These are phyloP conservation scores for Exophiala aquamarina DNA, from an alignment of 2,329 filamentous ascomycete species.

Conservation along the genomic window DNA sequence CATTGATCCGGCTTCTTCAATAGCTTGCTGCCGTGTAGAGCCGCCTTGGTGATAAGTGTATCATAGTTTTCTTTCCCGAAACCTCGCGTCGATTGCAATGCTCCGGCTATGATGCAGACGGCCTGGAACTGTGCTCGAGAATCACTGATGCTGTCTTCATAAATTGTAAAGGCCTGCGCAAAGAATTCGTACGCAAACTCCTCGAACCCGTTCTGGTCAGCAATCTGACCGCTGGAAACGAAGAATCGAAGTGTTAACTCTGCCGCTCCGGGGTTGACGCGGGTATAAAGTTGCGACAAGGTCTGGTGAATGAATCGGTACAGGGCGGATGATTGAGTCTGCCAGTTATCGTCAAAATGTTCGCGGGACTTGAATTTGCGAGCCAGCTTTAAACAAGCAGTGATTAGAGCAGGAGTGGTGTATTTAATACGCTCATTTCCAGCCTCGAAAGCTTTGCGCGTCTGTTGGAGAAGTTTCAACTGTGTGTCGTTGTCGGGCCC, in stretches of 20 bases:
- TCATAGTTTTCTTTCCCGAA: slow-evolving; percentile 98
- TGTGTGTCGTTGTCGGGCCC: slow-evolving; percentile 88
- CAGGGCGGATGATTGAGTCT: slow-evolving; percentile 71
- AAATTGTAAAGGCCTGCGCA: slow-evolving; percentile 95
- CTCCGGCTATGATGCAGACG: slow-evolving; percentile 88
- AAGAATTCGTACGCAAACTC: slow-evolving; percentile 98
- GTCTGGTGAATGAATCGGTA: slow-evolving; percentile 95
- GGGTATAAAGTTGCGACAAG: slow-evolving; percentile 81
- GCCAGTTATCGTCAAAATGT: slow-evolving; percentile 77
- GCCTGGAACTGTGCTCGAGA: slow-evolving; percentile 97
- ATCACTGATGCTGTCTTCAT: slow-evolving; percentile 94
- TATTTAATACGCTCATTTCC: slow-evolving; percentile 95
- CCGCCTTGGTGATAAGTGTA: slow-evolving; percentile 95
- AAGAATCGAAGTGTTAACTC: slow-evolving; percentile 89
- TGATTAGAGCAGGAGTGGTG: slow-evolving; percentile 89
- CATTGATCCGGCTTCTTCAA: slow-evolving; percentile 98
- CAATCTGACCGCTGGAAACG: slow-evolving; percentile 86
- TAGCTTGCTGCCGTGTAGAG: slow-evolving; percentile 92
- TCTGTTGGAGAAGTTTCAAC: slow-evolving; percentile 82
- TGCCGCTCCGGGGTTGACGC: slow-evolving; percentile 77
- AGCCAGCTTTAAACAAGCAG: slow-evolving; percentile 83
- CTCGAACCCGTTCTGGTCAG: slow-evolving; percentile 87
- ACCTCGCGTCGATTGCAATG: slow-evolving; percentile 81
- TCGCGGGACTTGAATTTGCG: slow-evolving; percentile 86
- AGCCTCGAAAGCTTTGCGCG: slow-evolving; percentile 81